Conservation (phyloP, 495 filamentous ascomycete species). For the Hyaloscypha finlandica region DNA sequence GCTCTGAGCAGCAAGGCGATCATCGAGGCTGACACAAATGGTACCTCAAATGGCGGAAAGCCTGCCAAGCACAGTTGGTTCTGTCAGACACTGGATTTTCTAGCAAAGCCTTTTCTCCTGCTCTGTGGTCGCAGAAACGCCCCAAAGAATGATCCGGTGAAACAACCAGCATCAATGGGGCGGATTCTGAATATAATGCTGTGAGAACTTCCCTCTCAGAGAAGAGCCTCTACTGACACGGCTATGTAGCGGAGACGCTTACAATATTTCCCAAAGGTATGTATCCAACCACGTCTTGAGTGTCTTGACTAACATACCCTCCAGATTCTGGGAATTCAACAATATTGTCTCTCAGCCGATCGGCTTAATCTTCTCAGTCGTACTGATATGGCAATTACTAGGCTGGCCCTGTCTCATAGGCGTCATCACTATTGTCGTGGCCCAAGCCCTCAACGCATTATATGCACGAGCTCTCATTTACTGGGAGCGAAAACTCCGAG, state of each 20-base stretch:
- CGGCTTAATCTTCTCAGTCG: slow-evolving; percentile 64
- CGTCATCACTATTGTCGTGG: slow-evolving; percentile 60
- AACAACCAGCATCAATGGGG: slow-evolving; percentile 68
- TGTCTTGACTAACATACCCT: slow-evolving; percentile 22
- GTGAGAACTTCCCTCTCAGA: slow-evolving; percentile 18
- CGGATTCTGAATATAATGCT: slow-evolving; percentile 84
- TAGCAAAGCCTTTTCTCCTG: slow-evolving; percentile 23
- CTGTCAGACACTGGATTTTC: slow-evolving; percentile 6
- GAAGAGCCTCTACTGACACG: slow-evolving; percentile 7
- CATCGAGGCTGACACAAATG: slow-evolving; percentile 30
- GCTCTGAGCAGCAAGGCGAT: slow-evolving; percentile 43
- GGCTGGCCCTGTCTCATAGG: slow-evolving; percentile 79
- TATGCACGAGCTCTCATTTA: slow-evolving; percentile 61
- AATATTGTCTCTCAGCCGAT: slow-evolving; percentile 68
- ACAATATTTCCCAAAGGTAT: slow-evolving; percentile 70
- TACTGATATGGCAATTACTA: slow-evolving; percentile 72
- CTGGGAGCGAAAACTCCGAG: slow-evolving; percentile 64
- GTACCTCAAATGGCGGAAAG: slow-evolving; percentile 34
- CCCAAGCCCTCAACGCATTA: slow-evolving; percentile 63
- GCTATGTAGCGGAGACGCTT: slow-evolving; percentile 59
- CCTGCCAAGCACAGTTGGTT: slow-evolving; percentile 5
- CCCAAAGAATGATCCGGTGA: slow-evolving; percentile 27
- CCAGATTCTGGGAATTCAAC: slow-evolving; percentile 74
- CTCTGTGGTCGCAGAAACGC: slow-evolving; percentile 22
- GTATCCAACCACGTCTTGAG: not conserved